Evolutionary conservation across 1,284 basidiomycete species (phyloP), one percentile per base, ranked within the genome.

Genomic region (Moesziomyces antarcticus): DNA sequence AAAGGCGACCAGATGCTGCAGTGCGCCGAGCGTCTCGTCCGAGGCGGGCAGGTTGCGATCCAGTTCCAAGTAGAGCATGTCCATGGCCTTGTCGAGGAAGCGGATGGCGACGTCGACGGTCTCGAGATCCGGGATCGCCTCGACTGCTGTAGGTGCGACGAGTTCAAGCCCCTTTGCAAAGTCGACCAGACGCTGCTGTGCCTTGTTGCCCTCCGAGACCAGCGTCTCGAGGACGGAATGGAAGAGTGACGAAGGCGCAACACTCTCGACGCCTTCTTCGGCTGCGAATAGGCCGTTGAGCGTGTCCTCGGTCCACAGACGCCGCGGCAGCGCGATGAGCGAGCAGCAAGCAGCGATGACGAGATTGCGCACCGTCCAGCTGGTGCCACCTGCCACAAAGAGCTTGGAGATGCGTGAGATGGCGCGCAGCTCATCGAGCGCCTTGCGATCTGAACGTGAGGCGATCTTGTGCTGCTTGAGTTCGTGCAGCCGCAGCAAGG

Each of bases 31-130:
- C 7, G 56, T 54, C 40, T 70, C 66, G 24, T 18, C 48, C 1
- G 57, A 50, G 3, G 60, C 64, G 5, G 61, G 54, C 3, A 74
- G 58, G 3, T 66, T 45, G 37, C 50, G 58, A 16, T 62, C 72
- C 3, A 70, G 46, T 33, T 65, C 72, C 7, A 66, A 27, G 27
- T 74, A 74, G 42, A 69, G 53, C 13, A 56, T 49, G n/a, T 74
- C 66, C 72, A 74, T 69, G 55, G 66, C 50, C 35, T 58, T 61
- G 44, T 74, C 68, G 27, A 71, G 42, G 57, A 71, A 68, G 22
- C 73, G 67, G 8, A 71, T 46, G 56, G 63, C 57, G 7, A 75
- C 52, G 40, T 75, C 73, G 37, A 71, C 56, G 2, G 63, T 52
- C 18, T 75, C 73, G 37, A 75, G 50, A 33, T 75, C 67, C 2